Base-by-base conservation (phyloP, 495 filamentous ascomycete genomes). In the Penicillium bovifimosum region DNA sequence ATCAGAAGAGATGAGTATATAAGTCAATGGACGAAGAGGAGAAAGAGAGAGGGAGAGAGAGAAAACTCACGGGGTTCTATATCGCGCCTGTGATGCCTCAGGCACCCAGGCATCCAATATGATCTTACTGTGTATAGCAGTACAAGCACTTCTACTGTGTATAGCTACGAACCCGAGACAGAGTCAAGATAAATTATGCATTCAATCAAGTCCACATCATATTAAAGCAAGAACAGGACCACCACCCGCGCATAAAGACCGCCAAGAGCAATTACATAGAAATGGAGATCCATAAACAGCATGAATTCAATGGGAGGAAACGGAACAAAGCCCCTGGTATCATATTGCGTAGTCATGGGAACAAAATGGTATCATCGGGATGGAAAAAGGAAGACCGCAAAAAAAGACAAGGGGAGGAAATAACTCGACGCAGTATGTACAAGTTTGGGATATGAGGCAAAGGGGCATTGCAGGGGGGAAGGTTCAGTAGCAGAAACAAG, bases 301-400 rank as follows among this genome's bases (percentile, higher is more conserved):
- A 54, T 53, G 44, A 56, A 57, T 54, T 50, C 56, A 53, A 18
- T 29, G 20, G 32, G 41, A 18, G 33, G 29, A 56, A 64, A 62
- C 42, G 51, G 61, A 63, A 62, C 44, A 59, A 59, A 68, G 64
- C 58, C 62, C 68, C 60, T 65, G 65, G 67, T 67, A 71, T 71
- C 63, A 71, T 71, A 66, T 53, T 66, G 64, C 65, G 63, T 59
- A 69, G 65, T 66, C 66, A 64, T 71, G 60, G 62, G 65, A 68
- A 73, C 67, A 71, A 69, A 73, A 67, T 75, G 72, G 72, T 75
- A 75, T 75, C 72, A 72, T 68, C 55, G 58, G 54, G 51, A 42
- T 26, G 17, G 35, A 32, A 41, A 41, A 41, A 41, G 47, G 46
- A 24, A 38, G 44, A 45, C 40, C 38, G 52, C 47, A 40, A 35